Evolutionary conservation across 352 stramenopile genomes (phyloP).

Genomic region (Globisporangium polare): DNA sequence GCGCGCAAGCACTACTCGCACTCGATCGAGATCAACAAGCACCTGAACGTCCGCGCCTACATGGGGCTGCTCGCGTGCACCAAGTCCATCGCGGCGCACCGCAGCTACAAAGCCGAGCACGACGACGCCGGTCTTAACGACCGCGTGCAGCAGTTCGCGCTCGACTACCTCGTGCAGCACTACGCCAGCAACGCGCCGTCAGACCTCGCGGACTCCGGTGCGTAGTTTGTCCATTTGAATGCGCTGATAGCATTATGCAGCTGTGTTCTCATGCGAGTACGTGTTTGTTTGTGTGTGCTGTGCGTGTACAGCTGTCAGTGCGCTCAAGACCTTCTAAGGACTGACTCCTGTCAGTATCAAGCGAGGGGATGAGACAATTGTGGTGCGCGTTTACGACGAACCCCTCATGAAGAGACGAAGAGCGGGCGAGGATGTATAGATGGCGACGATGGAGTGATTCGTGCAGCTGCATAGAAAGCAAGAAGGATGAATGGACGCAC

Average conservation of each 20-base stretch:
- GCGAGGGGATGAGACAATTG: background rate
- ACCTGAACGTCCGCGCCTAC: constrained; percentile 48
- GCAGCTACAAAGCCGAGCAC: constrained; percentile 35
- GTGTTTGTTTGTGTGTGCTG: background rate
- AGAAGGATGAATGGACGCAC: constrained; percentile 4
- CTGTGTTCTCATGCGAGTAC: background rate
- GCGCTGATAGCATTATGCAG: background rate
- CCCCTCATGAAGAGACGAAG: background rate
- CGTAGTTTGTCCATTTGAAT: background rate
- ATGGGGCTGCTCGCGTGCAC: constrained; percentile 52
- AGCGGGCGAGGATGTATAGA: background rate
- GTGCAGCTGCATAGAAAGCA: background rate
- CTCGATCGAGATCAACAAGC: constrained; percentile 64
- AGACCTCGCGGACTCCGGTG: constrained; percentile 45
- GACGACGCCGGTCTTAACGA: constrained; percentile 57
- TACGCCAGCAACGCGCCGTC: constrained; percentile 33
- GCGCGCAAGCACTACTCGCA: constrained; percentile 71
- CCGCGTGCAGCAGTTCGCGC: constrained; percentile 47
- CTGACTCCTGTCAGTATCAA: background rate
- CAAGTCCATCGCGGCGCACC: constrained; percentile 43
- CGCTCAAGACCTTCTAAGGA: constrained; percentile 30
- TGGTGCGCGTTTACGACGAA: background rate
- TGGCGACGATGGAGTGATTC: background rate
- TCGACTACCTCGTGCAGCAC: constrained; percentile 34
- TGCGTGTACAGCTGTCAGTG: constrained; percentile 18